phyloP scores from a whole-genome alignment of 305 asterid genomes.

The Fraxinus greggii region DNA sequence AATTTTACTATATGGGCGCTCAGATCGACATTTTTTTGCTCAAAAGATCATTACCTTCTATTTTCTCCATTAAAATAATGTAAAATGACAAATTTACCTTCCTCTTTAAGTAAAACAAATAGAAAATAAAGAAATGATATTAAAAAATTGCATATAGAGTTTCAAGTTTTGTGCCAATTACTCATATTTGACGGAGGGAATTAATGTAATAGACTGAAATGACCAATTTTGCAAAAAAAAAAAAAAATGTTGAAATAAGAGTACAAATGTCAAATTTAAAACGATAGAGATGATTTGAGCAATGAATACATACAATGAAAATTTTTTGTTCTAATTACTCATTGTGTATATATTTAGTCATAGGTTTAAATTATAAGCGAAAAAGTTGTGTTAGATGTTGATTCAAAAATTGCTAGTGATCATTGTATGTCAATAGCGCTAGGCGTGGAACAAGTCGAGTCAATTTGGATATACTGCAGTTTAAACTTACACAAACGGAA shows the following conservation, averaged over 20 bases:
- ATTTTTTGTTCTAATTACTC: neutral
- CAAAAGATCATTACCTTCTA: no score
- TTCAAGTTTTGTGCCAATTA: neutral
- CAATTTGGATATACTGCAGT: neutral
- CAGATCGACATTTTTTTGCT: neutral
- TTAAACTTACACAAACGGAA: no score
- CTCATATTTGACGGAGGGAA: neutral
- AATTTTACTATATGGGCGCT: neutral
- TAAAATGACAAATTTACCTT: neutral
- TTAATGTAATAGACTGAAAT: neutral
- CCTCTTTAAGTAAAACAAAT: neutral
- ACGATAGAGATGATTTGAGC: neutral
- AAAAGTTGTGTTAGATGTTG: neutral
- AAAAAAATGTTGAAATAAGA: neutral
- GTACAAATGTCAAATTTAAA: no score
- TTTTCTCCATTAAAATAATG: neutral
- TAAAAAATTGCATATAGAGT: neutral
- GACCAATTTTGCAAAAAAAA: neutral
- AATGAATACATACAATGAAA: no score
- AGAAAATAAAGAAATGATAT: no score
- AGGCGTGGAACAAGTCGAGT: neutral
- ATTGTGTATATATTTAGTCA: neutral
- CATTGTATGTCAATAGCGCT: neutral
- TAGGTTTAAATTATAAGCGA: no score
- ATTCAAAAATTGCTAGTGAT: neutral